Base-by-base conservation (phyloP, 345 rosid genomes). In the Conringia planisiliqua region DNA sequence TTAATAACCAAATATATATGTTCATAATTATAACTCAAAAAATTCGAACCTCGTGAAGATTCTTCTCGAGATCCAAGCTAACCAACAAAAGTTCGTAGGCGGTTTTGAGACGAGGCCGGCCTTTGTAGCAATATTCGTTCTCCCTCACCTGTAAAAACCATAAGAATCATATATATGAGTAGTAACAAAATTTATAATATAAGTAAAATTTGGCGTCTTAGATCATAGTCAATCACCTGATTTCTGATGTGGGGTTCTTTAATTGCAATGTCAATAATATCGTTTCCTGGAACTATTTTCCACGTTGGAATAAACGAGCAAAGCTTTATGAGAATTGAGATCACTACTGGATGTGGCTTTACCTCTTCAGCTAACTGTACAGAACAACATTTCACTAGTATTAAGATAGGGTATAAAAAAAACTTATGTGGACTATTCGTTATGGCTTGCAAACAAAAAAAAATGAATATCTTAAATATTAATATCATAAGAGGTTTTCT, bases 121-220 rank as follows among this genome's bases (percentile, higher is more conserved):
- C 98, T 75, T 93, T 85, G 78, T 93, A 91, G 88, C 96, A 93
- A 30, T 85, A 85, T 42, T 78, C 50, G 54, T 93, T 93, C 66
- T 79, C 80, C 79, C 87, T 89, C 35, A 93, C 48, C 92, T 93
- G 82, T 27, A 51, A n/a, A 20, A 50, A 42, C 5, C 55, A 22
- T 32, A 36, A 50, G 12, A 59, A 38, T 36, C 22, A 29, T 32
- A 30, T 36, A 11, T 43, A 50, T 2, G 22, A 44, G 4, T 24
- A 18, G 4, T 16, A 51, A 61, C 9, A n/a, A 66, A 3, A 0
- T 42, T 16, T 39, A 52, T 54, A 9, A 20, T 4, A 69, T 2
- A 69, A 59, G 64, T 54, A 46, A 16, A 72, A 14, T 8, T 39
- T 70, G 11, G 38, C 10, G 14, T 61, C 12, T 24, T 54, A 39